Conservation (phyloP, 1,139 yeast genomes). For the Kurtzmaniella natalensis region DNA sequence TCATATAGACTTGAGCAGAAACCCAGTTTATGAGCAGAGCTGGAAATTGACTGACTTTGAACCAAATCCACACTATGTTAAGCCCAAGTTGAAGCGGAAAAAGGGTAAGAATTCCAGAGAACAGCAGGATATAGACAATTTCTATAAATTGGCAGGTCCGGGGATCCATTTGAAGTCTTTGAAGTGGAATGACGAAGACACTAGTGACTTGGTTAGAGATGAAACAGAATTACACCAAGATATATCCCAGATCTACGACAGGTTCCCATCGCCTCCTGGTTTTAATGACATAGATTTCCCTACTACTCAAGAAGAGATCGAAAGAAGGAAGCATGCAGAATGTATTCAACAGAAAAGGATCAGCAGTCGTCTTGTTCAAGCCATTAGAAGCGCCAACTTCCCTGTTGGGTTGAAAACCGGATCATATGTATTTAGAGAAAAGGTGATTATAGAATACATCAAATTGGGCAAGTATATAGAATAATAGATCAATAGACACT, state of each 20-base stretch:
- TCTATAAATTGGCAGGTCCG: conserved; percentile 22
- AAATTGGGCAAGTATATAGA: background rate
- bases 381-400: conserved; percentile 1
- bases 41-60: conserved; percentile 49
- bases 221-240: conserved; percentile 13
- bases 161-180: conserved; percentile 14
- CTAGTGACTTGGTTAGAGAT: conserved; percentile 16
- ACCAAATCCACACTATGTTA: conserved; percentile 27
- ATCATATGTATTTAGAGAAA: conserved; percentile 6
- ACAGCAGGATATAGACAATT: conserved; percentile 26
- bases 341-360: conserved; percentile 17
- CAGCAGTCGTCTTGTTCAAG: conserved; percentile 12
- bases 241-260: conserved; percentile 28
- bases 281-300: conserved; percentile 63
- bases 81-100: conserved; percentile 17
- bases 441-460: conserved; percentile 5
- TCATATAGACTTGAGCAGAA: conserved; percentile 21
- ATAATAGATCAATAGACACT: too few species aligned
- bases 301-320: conserved; percentile 45
- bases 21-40: conserved; percentile 23
- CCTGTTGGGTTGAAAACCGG: background rate
- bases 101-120: conserved; percentile 27
- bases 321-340: conserved; percentile 13
- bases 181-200: conserved; percentile 13
- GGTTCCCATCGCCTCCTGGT: conserved; percentile 63